These are phyloP conservation scores for Raffaelea arxii DNA, from an alignment of 2,329 filamentous ascomycete species.

Conservation along the genomic window DNA sequence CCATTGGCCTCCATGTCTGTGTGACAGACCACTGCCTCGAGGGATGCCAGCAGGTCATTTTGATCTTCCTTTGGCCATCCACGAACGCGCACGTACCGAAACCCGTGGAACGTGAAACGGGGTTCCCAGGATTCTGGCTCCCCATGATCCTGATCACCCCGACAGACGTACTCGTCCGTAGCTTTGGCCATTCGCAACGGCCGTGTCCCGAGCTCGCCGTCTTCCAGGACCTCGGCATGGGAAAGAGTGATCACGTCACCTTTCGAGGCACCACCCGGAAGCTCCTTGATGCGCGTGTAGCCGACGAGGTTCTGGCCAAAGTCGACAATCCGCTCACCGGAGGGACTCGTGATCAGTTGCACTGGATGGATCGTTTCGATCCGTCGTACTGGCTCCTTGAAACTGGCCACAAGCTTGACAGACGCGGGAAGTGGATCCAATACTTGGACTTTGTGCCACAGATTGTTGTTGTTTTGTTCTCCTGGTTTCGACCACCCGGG, in stretches of 20 bases:
- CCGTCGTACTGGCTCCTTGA: too few species aligned
- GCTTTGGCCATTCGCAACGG: slow-evolving; percentile 34
- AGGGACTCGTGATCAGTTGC: slow-evolving; percentile 21
- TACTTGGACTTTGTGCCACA: too few species aligned
- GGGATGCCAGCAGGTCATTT: slow-evolving; percentile 7
- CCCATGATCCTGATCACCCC: slow-evolving; percentile 9
- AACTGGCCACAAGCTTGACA: too few species aligned
- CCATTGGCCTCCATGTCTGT: slow-evolving; percentile 41
- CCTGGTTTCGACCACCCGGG: background rate
- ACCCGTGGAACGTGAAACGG: slow-evolving; percentile 41
- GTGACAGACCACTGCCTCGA: slow-evolving; percentile 30
- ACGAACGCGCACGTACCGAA: slow-evolving; percentile 39
- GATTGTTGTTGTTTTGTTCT: too few species aligned
- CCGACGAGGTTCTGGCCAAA: slow-evolving; percentile 52
- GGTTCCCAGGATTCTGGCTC: slow-evolving; percentile 28
- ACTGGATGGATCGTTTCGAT: too few species aligned
- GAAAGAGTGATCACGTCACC: slow-evolving; percentile 27
- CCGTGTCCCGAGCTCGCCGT: slow-evolving; percentile 27
- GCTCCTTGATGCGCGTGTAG: slow-evolving; percentile 25
- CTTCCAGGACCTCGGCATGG: slow-evolving; percentile 42
- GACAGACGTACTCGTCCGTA: slow-evolving; percentile 26
- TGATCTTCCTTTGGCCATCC: slow-evolving; percentile 26
- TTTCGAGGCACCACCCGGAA: slow-evolving; percentile 21
- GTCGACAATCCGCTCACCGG: slow-evolving; percentile 39
- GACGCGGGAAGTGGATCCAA: too few species aligned